Conservation (phyloP, 768 basidiomycete genomes). For the Kwoniella sp. region DNA sequence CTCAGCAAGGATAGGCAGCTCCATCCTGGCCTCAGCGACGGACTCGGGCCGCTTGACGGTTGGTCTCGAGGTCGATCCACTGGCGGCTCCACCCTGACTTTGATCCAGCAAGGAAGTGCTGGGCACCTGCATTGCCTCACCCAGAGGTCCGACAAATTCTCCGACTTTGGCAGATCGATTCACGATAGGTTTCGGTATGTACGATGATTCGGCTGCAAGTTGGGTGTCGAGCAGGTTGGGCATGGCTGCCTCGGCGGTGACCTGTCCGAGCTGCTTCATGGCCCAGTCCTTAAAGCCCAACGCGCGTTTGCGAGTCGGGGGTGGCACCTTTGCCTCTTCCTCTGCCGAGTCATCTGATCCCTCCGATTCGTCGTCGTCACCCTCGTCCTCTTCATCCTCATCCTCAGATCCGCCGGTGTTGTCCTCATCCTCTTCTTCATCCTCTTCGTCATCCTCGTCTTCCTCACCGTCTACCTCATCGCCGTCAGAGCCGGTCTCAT, state of each 20-base stretch:
- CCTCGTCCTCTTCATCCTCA: constrained; percentile 27
- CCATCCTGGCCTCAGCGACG: constrained; percentile 69
- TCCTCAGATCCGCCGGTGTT: constrained; percentile 11
- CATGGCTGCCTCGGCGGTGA: constrained; percentile 5
- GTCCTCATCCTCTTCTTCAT: constrained; percentile 31
- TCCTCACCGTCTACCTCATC: constrained; percentile 16
- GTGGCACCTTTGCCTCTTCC: constrained; percentile 27
- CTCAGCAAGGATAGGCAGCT: constrained; percentile 84
- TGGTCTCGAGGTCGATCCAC: constrained; percentile 49
- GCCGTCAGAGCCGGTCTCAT: constrained; percentile 18
- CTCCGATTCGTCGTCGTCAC: constrained; percentile 25
- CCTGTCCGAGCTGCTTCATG: constrained; percentile 62
- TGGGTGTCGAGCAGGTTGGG: constrained; percentile 9
- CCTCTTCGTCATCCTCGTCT: constrained; percentile 35
- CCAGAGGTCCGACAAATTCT: constrained; percentile 65
- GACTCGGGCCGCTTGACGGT: constrained; percentile 62
- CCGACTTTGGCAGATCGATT: too few species aligned
- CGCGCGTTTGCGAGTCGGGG: constrained; percentile 39
- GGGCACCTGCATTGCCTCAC: constrained; percentile 63
- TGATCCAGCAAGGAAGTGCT: constrained; percentile 37
- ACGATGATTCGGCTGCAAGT: constrained; percentile 36
- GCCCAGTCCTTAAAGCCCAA: constrained; percentile 86
- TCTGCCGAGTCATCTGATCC: constrained; percentile 23
- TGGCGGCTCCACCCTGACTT: not conserved
- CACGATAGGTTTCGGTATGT: constrained; percentile 17